Evolutionary conservation across 192 early-diverging fungal species (phyloP).

Genomic region (Coemansia sp.): DNA sequence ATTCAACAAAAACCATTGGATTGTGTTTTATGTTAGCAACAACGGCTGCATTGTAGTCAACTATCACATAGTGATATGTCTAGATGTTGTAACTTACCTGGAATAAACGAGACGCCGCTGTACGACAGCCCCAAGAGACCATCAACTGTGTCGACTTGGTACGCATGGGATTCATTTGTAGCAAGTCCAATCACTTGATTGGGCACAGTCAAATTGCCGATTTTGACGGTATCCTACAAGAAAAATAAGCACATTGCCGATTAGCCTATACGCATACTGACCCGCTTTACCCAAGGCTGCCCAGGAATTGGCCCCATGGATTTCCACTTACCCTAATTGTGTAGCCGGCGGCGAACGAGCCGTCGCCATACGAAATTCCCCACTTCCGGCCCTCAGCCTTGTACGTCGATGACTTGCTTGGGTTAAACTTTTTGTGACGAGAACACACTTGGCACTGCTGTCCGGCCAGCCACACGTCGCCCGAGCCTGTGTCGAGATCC

Average conservation of each 20-base stretch:
- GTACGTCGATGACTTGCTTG: conserved; percentile 57
- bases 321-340: conserved; percentile 32
- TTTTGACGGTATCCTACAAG: conserved; percentile 54
- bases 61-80: neutral
- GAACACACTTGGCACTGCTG: conserved; percentile 49
- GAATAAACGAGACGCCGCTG: conserved; percentile 54
- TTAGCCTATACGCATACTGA: neutral
- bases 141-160: conserved; percentile 60
- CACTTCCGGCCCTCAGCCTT: conserved; percentile 58
- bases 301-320: neutral
- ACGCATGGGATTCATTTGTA: conserved; percentile 56
- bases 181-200: conserved; percentile 65
- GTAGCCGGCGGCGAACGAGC: conserved; percentile 54
- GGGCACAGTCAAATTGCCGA: conserved; percentile 56
- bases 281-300: neutral
- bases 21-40: neutral
- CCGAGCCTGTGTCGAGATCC: conserved; percentile 71
- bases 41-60: neutral
- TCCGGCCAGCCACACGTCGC: conserved; percentile 67
- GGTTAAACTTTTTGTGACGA: conserved; percentile 52
- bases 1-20: neutral
- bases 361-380: conserved; percentile 65
- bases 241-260: neutral
- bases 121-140: conserved; percentile 69
- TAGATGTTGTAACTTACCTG: conserved; percentile 20